phyloP scores from a whole-genome alignment of 345 rosid genomes.

The Aquilaria malaccensis region DNA sequence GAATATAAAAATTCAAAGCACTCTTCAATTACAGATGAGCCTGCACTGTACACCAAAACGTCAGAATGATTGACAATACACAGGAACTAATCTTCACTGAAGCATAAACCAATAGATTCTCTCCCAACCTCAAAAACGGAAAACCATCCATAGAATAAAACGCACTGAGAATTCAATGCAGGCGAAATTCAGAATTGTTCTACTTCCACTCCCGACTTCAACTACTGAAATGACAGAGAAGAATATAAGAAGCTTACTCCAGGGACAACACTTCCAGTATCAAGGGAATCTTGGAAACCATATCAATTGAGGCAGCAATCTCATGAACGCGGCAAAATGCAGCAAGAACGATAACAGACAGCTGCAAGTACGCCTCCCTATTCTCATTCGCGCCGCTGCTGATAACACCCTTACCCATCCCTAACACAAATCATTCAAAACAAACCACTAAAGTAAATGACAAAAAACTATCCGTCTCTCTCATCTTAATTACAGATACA shows the following conservation, averaged over 20 bases:
- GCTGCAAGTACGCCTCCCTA: conserved; percentile 67
- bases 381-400: conserved; percentile 37
- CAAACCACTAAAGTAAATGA: conserved; percentile 1
- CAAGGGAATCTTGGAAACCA: conserved; percentile 61
- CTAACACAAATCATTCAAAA: conserved; percentile 14
- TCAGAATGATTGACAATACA: neutral
- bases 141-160: neutral
- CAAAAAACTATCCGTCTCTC: neutral
- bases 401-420: conserved; percentile 39
- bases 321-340: conserved; percentile 69
- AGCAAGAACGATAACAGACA: conserved; percentile 69
- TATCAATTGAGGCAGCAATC: conserved; percentile 65
- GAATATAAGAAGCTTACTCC: conserved; percentile 28
- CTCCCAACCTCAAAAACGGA: neutral
- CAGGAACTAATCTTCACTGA: too few species aligned
- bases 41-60: conserved; percentile 28
- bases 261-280: conserved; percentile 50
- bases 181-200: neutral
- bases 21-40: conserved; percentile 42
- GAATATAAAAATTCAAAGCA: conserved; percentile 65
- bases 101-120: neutral
- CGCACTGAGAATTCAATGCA: neutral
- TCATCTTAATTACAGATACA: neutral
- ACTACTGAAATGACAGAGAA: neutral
- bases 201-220: neutral